Percentiles rank a stretch among this genome's conserved stretches.
Conservation (phyloP, 306 rosid species). For the Abrus precatorius region DNA sequence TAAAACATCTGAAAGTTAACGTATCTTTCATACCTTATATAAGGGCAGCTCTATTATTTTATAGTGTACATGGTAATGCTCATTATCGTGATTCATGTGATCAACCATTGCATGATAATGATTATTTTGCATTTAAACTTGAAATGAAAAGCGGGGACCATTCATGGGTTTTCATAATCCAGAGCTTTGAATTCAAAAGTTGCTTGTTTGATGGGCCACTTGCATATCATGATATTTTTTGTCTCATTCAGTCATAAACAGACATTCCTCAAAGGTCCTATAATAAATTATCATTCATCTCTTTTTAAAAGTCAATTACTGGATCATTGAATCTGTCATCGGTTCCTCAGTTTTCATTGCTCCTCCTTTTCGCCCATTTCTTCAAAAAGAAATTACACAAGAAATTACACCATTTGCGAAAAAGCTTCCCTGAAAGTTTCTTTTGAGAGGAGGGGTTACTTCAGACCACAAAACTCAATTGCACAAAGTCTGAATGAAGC, state of each 20-base stretch:
- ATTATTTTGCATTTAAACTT: not conserved
- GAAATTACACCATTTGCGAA: not conserved
- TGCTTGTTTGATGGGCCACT: slow-evolving; percentile 36
- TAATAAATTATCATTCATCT: slow-evolving; percentile 14
- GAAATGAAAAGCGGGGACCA: slow-evolving; percentile 41
- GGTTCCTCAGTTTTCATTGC: slow-evolving; percentile 16
- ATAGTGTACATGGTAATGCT: not conserved
- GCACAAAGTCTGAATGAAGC: no score
- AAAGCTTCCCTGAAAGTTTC: slow-evolving; percentile 29
- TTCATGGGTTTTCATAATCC: slow-evolving; percentile 11
- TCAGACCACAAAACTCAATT: no score
- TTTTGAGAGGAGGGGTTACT: no score
- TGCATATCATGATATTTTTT: not conserved
- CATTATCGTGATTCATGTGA: slow-evolving; percentile 43
- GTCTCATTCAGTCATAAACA: slow-evolving; percentile 39
- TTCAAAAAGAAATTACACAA: no score
- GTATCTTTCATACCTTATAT: slow-evolving; percentile 1
- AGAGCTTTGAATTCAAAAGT: slow-evolving; percentile 41
- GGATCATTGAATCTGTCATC: slow-evolving; percentile 37
- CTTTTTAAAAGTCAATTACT: slow-evolving; percentile 37
- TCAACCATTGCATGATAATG: slow-evolving; percentile 13
- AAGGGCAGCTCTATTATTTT: slow-evolving; percentile 8
- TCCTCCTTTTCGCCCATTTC: not conserved
- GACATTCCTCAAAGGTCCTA: slow-evolving; percentile 42
- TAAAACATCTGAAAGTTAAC: not conserved